phyloP scores from a whole-genome alignment of 2,329 filamentous ascomycete species.

The Malbranchea zuffiana region DNA sequence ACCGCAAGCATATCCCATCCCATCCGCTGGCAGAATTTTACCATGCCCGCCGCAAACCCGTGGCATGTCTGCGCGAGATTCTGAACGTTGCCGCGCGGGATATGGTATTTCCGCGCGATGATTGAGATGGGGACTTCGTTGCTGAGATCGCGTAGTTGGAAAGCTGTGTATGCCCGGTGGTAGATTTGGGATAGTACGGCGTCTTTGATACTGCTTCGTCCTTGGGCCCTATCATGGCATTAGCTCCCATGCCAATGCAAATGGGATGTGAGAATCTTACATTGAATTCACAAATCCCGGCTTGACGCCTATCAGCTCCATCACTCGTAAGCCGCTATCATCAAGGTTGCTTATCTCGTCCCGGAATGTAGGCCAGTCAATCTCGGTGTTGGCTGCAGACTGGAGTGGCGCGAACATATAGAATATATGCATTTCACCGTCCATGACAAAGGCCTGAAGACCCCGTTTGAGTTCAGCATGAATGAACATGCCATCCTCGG shows the following conservation, averaged over 20 bases:
- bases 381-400: constrained; percentile 32
- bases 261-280: constrained; percentile 33
- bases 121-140: constrained; percentile 62
- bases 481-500: constrained; percentile 64
- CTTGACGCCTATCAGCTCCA: constrained; percentile 57
- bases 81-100: constrained; percentile 59
- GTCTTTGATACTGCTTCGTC: constrained; percentile 51
- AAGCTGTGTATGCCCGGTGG: constrained; percentile 60
- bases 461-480: constrained; percentile 57
- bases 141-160: constrained; percentile 68
- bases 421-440: constrained; percentile 68
- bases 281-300: constrained; percentile 56
- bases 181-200: constrained; percentile 53
- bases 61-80: constrained; percentile 63
- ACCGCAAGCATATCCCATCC: constrained; percentile 62
- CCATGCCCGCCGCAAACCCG: constrained; percentile 67
- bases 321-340: constrained; percentile 58
- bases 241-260: neutral
- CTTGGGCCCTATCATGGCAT: constrained; percentile 47
- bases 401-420: constrained; percentile 69
- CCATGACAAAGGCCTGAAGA: constrained; percentile 63
- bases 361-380: constrained; percentile 64
- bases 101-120: constrained; percentile 59
- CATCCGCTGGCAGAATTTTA: constrained; percentile 70
- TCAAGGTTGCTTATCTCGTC: constrained; percentile 60